Percentiles rank a stretch among this genome's conserved stretches.
phyloP scores from a whole-genome alignment of 140 eudicot genomes.

The Senecio squalidus region DNA sequence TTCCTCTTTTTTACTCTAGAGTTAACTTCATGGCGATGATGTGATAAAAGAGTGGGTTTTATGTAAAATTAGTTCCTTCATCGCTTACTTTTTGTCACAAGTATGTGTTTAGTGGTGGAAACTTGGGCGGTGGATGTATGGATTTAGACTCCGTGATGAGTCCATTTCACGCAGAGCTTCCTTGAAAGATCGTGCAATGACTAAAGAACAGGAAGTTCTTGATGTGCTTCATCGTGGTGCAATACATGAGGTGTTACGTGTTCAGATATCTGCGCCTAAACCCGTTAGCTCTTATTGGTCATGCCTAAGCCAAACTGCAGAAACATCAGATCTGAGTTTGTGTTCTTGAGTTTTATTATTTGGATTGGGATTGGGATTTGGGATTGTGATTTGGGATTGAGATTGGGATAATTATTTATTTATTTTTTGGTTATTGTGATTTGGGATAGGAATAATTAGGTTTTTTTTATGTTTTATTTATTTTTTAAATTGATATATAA shows the following conservation, averaged over 20 bases:
- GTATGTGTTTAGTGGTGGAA: slow-evolving; percentile 88
- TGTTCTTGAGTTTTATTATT: no score
- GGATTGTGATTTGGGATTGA: no score
- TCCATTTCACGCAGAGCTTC: slow-evolving; percentile 42
- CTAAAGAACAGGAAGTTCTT: slow-evolving; percentile 62
- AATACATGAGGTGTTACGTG: slow-evolving; percentile 79
- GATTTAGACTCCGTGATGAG: slow-evolving; percentile 76
- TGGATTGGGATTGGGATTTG: no score
- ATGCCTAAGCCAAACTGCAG: slow-evolving; percentile 23
- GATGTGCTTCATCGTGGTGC: slow-evolving; percentile 84
- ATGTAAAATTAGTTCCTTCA: background rate
- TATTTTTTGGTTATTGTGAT: no score
- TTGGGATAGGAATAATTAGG: no score
- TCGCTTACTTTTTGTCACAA: no score
- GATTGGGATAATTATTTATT: no score
- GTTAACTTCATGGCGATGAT: background rate
- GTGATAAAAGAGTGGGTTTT: background rate
- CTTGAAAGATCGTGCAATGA: slow-evolving; percentile 52
- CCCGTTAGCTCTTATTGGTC: slow-evolving; percentile 52
- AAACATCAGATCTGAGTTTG: slow-evolving; percentile 24
- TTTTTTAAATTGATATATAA: no score
- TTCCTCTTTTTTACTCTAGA: no score
- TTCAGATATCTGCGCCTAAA: slow-evolving; percentile 62
- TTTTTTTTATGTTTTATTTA: no score
- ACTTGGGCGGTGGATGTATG: slow-evolving; percentile 75